phyloP scores from a whole-genome alignment of 208 protist species.

The Eutreptiella sp. region DNA sequence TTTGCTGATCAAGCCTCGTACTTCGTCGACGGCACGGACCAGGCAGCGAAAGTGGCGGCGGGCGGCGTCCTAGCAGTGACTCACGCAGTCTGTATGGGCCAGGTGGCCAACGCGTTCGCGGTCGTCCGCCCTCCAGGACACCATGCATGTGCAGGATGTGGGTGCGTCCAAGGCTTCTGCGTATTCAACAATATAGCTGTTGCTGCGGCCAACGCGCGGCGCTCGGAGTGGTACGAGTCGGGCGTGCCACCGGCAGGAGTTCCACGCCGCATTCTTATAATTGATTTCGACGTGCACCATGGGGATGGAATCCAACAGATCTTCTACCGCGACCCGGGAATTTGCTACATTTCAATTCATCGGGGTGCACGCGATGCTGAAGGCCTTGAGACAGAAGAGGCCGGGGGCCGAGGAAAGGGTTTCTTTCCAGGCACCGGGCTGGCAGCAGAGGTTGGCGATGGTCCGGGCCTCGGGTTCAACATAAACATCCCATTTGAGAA shows the following conservation, averaged over 20 bases:
- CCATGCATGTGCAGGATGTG: constrained; percentile 46
- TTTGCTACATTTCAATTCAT: constrained; percentile 87
- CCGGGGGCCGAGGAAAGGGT: too few species aligned
- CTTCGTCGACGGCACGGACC: too few species aligned
- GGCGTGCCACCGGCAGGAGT: too few species aligned
- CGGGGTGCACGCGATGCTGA: constrained; percentile 55
- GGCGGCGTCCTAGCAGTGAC: constrained; percentile 65
- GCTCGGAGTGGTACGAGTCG: too few species aligned
- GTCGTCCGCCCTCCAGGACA: constrained; percentile 77
- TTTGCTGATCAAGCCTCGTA: too few species aligned
- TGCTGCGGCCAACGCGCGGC: constrained; percentile 52
- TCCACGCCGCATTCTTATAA: constrained; percentile 62
- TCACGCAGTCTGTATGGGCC: too few species aligned
- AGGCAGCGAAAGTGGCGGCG: constrained; percentile 52
- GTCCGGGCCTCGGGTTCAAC: constrained; percentile 66
- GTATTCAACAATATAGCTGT: constrained; percentile 84
- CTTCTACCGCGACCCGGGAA: constrained; percentile 76
- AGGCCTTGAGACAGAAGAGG: too few species aligned
- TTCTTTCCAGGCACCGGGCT: constrained; percentile 85
- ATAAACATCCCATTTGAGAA: constrained; percentile 88
- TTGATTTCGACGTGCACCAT: constrained; percentile 93
- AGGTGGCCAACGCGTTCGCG: constrained; percentile 67
- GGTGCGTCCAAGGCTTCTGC: constrained; percentile 67
- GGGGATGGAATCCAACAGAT: constrained; percentile 86
- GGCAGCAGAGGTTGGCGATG: constrained; percentile 33